Percentiles rank a stretch among this genome's conserved stretches.
Conservation (phyloP, 1,284 basidiomycete genomes). For the Clitocybe nebularis region DNA sequence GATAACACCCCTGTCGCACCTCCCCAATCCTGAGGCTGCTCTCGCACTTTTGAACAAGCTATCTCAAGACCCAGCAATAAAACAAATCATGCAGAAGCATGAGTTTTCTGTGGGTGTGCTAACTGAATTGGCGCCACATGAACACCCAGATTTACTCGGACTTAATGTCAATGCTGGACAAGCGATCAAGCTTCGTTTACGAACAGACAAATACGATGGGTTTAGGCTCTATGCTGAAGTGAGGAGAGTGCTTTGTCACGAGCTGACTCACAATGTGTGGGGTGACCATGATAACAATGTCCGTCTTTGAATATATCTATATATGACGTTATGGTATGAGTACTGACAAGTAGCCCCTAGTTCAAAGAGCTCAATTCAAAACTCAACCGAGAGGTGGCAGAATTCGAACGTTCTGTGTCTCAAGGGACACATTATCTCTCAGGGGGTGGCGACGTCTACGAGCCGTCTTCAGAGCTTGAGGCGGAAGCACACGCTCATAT, state of each 20-base stretch:
- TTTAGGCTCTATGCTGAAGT: slow-evolving; percentile 65
- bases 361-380: slow-evolving; percentile 76
- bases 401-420: slow-evolving; percentile 53
- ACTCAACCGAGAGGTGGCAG: slow-evolving; percentile 67
- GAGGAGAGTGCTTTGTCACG: slow-evolving; percentile 69
- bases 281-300: slow-evolving; percentile 71
- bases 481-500: slow-evolving; percentile 45
- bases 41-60: slow-evolving; percentile 49
- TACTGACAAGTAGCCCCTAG: slow-evolving; percentile 30
- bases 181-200: slow-evolving; percentile 60
- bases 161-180: slow-evolving; percentile 65
- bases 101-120: slow-evolving; percentile 60
- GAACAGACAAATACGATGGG: slow-evolving; percentile 70
- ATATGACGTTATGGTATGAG: neutral
- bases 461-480: slow-evolving; percentile 51
- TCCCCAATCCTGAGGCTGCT: slow-evolving; percentile 60
- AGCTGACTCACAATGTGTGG: slow-evolving; percentile 73
- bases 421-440: slow-evolving; percentile 54
- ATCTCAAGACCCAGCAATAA: slow-evolving; percentile 65
- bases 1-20: slow-evolving; percentile 55
- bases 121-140: slow-evolving; percentile 73
- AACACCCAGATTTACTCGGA: slow-evolving; percentile 67
- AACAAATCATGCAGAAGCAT: slow-evolving; percentile 65
- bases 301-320: slow-evolving; percentile 23
- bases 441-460: slow-evolving; percentile 39